phyloP scores from a whole-genome alignment of 805 yeast genomes.

The Ogataea saltuana region DNA sequence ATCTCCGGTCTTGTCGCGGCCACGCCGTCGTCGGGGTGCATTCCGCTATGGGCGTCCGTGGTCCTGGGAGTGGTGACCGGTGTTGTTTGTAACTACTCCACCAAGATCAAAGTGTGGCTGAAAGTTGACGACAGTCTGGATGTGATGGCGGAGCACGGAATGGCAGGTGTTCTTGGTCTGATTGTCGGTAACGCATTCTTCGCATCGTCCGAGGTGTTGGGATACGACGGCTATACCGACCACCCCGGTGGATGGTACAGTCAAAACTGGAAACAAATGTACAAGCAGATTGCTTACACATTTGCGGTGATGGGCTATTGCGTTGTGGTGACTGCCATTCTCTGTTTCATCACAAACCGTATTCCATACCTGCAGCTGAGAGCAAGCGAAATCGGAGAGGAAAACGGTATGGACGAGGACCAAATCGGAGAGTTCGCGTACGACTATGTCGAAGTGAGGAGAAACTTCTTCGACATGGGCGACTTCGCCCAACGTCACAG shows the following conservation, averaged over 20 bases:
- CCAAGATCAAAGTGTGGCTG: conserved; percentile 78
- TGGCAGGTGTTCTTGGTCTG: conserved; percentile 90
- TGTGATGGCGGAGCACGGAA: conserved; percentile 97
- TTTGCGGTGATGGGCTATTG: conserved; percentile 75
- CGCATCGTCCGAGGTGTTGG: conserved; percentile 84
- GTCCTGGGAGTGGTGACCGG: conserved; percentile 82
- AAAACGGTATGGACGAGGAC: conserved; percentile 90
- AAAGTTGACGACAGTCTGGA: conserved; percentile 91
- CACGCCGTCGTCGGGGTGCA: conserved; percentile 90
- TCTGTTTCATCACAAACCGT: conserved; percentile 70
- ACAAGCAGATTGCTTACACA: conserved; percentile 84
- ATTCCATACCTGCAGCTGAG: conserved; percentile 84
- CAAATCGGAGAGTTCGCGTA: conserved; percentile 99
- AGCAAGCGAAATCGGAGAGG: conserved; percentile 82
- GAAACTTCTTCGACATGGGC: conserved; percentile 67
- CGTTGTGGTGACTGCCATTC: conserved; percentile 70
- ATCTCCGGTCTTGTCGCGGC: conserved; percentile 97
- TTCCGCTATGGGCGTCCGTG: conserved; percentile 90
- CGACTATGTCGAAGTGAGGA: conserved; percentile 94
- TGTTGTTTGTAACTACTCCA: conserved; percentile 82
- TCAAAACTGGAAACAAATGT: conserved; percentile 88
- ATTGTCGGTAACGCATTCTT: conserved; percentile 80
- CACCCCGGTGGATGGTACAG: conserved; percentile 92
- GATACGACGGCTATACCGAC: conserved; percentile 82
- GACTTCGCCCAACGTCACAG: conserved; percentile 8